Base-by-base conservation (phyloP, 768 basidiomycete species). In the Cytidiella melzeri region DNA sequence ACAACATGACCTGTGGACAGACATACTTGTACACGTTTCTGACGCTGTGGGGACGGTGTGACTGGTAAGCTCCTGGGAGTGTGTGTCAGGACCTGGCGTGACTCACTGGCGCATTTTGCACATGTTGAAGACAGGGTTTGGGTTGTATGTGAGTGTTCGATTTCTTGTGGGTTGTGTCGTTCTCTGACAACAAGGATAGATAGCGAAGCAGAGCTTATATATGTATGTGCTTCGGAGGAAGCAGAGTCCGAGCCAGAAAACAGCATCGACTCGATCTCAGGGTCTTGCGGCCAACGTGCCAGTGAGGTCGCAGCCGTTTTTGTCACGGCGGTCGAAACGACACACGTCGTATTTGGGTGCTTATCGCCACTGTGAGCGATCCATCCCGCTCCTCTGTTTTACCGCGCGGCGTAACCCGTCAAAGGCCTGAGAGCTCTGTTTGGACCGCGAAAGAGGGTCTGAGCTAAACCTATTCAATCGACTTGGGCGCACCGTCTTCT, bases 21-120 rank as follows among this genome's bases (percentile, higher is more conserved):
- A 25, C 45, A 18, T 11, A 47, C 45, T 9, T 37, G 36, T 53
- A 56, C 12, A 47, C 40, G 23, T 57, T 42, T 36, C 56, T 47
- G 26, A 57, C 56, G 12, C 56, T 55, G 43, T n/a, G 18, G 9
- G 20, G 24, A 26, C 4, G n/a, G 30, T 38, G 5, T 13, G n/a
- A 28, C 11, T 3, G 24, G 24, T 11, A 20, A 15, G 18, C 4
- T 20, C 19, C 5, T 10, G 11, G 37, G 20, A 15, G n/a, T n/a
- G n/a, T n/a, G n/a, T n/a, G n/a, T n/a, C n/a, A n/a, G n/a, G n/a
- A n/a, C n/a, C n/a, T n/a, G n/a, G n/a, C n/a, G n/a, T n/a, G 7
- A 37, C 56, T 41, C 20, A 57, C 56, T 44, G 52, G 28, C 56
- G 52, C 21, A 38, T 51, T 27, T 37, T 48, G 50, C 56, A 57